These are phyloP conservation scores for Rauvolfia tetraphylla DNA, from an alignment of 257 asterid species.

Conservation along the genomic window DNA sequence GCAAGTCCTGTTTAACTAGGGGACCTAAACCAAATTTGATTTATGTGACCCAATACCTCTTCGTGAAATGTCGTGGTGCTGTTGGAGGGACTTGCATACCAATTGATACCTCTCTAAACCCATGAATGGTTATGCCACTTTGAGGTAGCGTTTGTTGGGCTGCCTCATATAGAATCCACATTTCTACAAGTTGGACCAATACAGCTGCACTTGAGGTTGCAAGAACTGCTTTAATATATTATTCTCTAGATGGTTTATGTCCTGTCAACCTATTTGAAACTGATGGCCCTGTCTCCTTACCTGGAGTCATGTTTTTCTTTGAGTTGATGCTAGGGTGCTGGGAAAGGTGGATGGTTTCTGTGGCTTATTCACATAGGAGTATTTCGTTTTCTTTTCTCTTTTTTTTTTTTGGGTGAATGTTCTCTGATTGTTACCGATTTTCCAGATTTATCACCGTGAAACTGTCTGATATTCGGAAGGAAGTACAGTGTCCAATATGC, in stretches of 20 bases:
- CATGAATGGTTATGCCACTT: background rate
- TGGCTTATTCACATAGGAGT: background rate
- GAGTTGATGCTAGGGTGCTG: background rate
- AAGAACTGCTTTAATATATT: background rate
- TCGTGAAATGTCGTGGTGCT: background rate
- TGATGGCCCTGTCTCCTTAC: background rate
- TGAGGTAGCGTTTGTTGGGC: background rate
- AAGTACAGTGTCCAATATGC: conserved; percentile 99
- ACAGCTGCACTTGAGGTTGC: background rate
- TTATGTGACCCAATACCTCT: background rate
- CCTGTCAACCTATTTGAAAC: background rate
- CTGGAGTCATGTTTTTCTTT: background rate
- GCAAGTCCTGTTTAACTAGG: background rate
- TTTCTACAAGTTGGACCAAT: background rate
- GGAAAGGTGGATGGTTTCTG: background rate
- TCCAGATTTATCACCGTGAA: conserved; percentile 66
- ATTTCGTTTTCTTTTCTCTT: background rate
- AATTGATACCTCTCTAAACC: background rate
- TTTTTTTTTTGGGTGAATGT: background rate
- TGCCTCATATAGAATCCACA: background rate
- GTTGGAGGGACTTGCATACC: background rate
- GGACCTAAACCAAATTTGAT: background rate
- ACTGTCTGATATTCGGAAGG: conserved; percentile 89
- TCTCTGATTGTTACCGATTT: background rate
- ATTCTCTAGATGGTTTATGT: background rate